These are phyloP conservation scores for Liriodendron chinense DNA, from an alignment of 164 flowering plant genomes.

Conservation along the genomic window DNA sequence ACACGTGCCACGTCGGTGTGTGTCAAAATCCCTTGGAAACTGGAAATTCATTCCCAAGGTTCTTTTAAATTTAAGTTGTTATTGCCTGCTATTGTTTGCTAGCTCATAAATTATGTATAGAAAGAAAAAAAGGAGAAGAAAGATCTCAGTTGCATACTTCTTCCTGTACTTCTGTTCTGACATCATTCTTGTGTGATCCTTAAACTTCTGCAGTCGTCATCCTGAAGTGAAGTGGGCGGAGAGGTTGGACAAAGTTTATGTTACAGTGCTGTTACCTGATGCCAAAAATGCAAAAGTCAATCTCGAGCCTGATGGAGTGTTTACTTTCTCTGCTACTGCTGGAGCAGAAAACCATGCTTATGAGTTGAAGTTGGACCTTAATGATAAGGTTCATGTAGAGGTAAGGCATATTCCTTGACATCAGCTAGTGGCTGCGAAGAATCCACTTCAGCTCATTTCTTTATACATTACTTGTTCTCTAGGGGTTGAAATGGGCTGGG, in stretches of 20 bases:
- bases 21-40: not conserved
- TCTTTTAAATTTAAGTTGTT: not conserved
- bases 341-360: conserved; percentile 55
- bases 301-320: conserved; percentile 76
- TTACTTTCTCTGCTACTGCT: conserved; percentile 69
- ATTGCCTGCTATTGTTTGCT: not conserved
- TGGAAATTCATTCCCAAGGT: not conserved
- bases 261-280: conserved; percentile 75
- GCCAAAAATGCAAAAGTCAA: conserved; percentile 71
- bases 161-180: not conserved
- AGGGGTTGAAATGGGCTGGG: not conserved
- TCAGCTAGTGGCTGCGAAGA: not conserved
- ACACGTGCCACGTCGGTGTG: not conserved
- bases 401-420: conserved; percentile 31
- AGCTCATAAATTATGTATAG: too few species aligned
- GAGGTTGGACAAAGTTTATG: conserved; percentile 66
- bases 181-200: not conserved
- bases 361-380: conserved; percentile 76
- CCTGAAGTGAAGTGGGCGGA: conserved; percentile 99
- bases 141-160: not conserved
- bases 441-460: not conserved
- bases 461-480: not conserved
- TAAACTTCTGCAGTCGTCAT: conserved; percentile 51
- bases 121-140: too few species aligned
- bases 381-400: conserved; percentile 87